Evolutionary conservation across 1,284 basidiomycete species (phyloP).

Genomic region (Fomitiporia mediterranea): DNA sequence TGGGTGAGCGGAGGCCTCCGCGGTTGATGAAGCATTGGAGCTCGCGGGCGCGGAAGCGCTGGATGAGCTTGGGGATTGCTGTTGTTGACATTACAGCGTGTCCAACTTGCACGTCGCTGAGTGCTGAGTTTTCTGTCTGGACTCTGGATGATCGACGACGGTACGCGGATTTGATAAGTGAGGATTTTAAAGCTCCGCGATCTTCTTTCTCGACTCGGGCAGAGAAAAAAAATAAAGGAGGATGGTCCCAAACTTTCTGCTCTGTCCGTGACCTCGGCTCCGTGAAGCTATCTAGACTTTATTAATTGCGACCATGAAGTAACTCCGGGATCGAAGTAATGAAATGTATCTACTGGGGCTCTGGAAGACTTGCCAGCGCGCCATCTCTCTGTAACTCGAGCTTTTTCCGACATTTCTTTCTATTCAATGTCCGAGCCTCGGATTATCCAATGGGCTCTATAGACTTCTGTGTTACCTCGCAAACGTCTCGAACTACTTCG

Average conservation of each 20-base stretch:
- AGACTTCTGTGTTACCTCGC: neutral
- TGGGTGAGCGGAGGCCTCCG: neutral
- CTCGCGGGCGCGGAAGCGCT: constrained; percentile 23
- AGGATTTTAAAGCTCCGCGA: neutral
- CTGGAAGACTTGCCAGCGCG: neutral
- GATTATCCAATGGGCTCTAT: neutral
- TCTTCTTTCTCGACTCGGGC: too few relatives aligned
- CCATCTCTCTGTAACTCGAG: neutral
- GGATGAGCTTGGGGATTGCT: constrained; percentile 16
- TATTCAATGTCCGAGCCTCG: neutral
- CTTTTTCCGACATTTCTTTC: constrained; percentile 2
- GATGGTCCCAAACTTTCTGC: too few relatives aligned
- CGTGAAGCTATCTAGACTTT: neutral
- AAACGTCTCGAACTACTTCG: neutral
- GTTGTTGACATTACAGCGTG: too few relatives aligned
- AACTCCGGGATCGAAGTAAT: neutral
- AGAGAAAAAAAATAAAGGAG: too few relatives aligned
- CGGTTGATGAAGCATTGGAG: constrained; percentile 7
- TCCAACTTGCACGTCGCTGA: neutral
- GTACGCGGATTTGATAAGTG: neutral
- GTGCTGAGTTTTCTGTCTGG: neutral
- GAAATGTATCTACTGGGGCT: neutral
- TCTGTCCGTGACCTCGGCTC: neutral
- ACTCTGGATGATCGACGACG: neutral
- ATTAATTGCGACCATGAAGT: neutral